Conservation (phyloP, 768 basidiomycete species). For the Naganishia kalamii region DNA sequence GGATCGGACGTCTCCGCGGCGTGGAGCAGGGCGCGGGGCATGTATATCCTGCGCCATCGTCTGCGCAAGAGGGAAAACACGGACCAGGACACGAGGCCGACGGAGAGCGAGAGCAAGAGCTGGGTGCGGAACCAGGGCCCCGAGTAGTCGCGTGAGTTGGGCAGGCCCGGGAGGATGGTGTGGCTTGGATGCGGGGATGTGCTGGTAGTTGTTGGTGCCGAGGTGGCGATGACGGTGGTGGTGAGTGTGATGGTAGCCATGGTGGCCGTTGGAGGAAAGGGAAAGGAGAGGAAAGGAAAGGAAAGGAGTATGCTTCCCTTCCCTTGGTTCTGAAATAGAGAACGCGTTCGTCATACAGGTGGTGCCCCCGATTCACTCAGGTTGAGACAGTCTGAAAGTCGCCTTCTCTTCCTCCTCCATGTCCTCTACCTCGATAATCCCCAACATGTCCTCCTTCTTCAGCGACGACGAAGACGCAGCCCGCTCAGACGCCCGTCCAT, state of each 20-base stretch:
- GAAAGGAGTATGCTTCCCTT: no score
- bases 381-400: background rate
- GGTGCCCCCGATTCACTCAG: background rate
- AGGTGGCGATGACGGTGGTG: background rate
- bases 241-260: no score
- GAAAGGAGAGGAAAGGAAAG: no score
- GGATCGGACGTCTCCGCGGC: background rate
- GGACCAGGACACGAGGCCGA: conserved; percentile 75
- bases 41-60: conserved; percentile 81
- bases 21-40: conserved; percentile 55
- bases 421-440: background rate
- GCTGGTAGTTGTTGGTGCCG: background rate
- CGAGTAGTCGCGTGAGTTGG: conserved; percentile 20
- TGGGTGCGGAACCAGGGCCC: conserved; percentile 97
- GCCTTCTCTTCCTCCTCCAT: background rate
- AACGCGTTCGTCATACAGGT: no score
- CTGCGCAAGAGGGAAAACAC: conserved; percentile 83
- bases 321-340: no score
- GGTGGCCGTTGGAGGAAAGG: no score
- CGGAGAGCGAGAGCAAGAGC: conserved; percentile 63
- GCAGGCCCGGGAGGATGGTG: background rate
- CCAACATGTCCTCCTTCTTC: conserved; percentile 15
- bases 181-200: background rate
- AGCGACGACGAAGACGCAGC: conserved; percentile 5
- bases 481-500: background rate